These are phyloP conservation scores for Pseudozyma sp. DNA, from an alignment of 1,284 basidiomycete genomes.

Conservation along the genomic window DNA sequence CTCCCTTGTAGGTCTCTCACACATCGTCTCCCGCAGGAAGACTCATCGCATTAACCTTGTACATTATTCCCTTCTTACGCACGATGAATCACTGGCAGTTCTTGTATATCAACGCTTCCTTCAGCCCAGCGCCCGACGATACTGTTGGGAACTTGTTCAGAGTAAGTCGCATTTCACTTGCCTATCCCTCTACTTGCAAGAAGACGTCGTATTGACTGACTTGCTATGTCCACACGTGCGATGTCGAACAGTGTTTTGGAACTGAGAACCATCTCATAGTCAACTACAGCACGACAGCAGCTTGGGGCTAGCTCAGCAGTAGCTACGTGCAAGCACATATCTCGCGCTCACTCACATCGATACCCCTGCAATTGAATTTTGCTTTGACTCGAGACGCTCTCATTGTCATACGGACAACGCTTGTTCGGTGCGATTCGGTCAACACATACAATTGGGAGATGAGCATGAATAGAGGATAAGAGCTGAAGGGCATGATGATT, in stretches of 20 bases:
- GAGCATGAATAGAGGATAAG: neutral
- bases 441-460: neutral
- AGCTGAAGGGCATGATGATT: neutral
- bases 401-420: no score
- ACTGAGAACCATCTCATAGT: conserved; percentile 66
- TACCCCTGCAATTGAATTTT: conserved; percentile 19
- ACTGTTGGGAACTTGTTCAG: conserved; percentile 84
- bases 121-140: conserved; percentile 92
- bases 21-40: neutral
- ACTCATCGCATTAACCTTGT: no score
- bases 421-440: no score
- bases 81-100: conserved; percentile 75
- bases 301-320: conserved; percentile 54
- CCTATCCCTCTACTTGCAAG: neutral
- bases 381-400: neutral
- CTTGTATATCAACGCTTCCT: conserved; percentile 97
- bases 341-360: conserved; percentile 2
- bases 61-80: neutral
- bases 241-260: conserved; percentile 56
- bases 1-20: conserved; percentile 78
- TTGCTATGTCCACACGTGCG: neutral
- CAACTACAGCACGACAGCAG: conserved; percentile 66
- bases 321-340: neutral
- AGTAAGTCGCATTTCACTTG: conserved; percentile 42
- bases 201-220: neutral